phyloP scores from a whole-genome alignment of 139 green algal species.

The Chlamydomonas applanata region DNA sequence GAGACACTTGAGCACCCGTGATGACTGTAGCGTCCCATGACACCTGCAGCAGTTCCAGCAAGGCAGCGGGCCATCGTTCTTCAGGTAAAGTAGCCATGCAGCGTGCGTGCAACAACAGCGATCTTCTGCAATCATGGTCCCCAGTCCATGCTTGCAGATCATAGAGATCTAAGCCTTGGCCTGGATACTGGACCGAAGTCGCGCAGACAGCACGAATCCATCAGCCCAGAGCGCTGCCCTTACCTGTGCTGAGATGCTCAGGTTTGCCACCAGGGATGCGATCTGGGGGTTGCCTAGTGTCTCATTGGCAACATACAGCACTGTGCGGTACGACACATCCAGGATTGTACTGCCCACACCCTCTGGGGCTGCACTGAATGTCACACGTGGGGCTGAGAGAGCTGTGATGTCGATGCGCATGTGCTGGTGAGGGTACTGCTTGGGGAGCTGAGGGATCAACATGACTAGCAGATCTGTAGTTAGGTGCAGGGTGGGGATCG shows the following conservation, averaged over 20 bases:
- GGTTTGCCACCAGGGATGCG: conserved; percentile 21
- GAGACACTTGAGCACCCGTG: conserved; percentile 12
- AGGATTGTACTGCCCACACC: neutral
- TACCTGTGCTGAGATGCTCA: conserved; percentile 19
- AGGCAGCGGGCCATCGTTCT: too few relatives aligned
- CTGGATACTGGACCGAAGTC: too few relatives aligned
- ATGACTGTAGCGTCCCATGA: conserved; percentile 33
- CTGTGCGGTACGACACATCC: conserved; percentile 19
- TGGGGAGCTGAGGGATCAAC: conserved; percentile 44
- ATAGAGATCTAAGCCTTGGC: too few relatives aligned
- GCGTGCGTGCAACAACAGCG: neutral
- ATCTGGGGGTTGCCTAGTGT: conserved; percentile 32
- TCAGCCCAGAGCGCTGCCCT: neutral
- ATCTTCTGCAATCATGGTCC: neutral
- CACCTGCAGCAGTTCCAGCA: conserved; percentile 3
- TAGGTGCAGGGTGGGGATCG: conserved; percentile 30
- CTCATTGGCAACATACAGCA: conserved; percentile 29
- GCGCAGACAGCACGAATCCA: too few relatives aligned
- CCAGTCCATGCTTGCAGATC: too few relatives aligned
- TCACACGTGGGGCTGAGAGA: conserved; percentile 9
- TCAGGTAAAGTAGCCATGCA: too few relatives aligned
- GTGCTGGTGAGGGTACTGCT: conserved; percentile 32
- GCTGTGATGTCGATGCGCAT: conserved; percentile 21
- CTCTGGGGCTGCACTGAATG: conserved; percentile 13
- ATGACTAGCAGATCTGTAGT: conserved; percentile 40